Evolutionary conservation across 208 protist species (phyloP).

Genomic region (Wallacemonas collosoma): DNA sequence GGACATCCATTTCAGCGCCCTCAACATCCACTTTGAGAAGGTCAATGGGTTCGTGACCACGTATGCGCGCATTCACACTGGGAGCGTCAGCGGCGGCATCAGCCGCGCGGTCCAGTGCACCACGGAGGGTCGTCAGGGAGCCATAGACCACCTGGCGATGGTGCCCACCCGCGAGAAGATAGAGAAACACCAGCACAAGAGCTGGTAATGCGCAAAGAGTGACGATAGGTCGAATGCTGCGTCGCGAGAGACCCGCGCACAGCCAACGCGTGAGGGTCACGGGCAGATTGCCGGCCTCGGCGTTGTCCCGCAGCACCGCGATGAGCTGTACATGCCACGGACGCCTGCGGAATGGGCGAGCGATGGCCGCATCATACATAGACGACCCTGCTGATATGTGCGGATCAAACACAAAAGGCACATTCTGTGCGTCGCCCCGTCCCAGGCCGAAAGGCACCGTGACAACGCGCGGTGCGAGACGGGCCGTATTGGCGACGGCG

Average conservation of each 20-base stretch:
- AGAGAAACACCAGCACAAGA: slow-evolving; percentile 25
- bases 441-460: slow-evolving; percentile 28
- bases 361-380: slow-evolving; percentile 29
- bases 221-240: slow-evolving; percentile 19
- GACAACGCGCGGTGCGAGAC: slow-evolving; percentile 15
- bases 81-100: not conserved
- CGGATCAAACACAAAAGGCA: slow-evolving; percentile 27
- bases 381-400: slow-evolving; percentile 35
- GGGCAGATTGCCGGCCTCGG: slow-evolving; percentile 22
- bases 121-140: slow-evolving; percentile 20
- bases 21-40: slow-evolving; percentile 56
- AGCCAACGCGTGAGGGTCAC: slow-evolving; percentile 14
- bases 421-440: not conserved
- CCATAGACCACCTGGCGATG: slow-evolving; percentile 18
- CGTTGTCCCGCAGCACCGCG: slow-evolving; percentile 25
- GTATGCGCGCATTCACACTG: not conserved
- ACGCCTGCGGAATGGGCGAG: not conserved
- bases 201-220: slow-evolving; percentile 10
- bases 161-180: slow-evolving; percentile 18
- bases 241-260: slow-evolving; percentile 24
- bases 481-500: slow-evolving; percentile 24
- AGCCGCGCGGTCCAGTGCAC: slow-evolving; percentile 20
- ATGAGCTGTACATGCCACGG: slow-evolving; percentile 19
- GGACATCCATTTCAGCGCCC: slow-evolving; percentile 46
- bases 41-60: slow-evolving; percentile 23